Conservation (phyloP, 2,329 filamentous ascomycete species). For the Penicillium sp. region DNA sequence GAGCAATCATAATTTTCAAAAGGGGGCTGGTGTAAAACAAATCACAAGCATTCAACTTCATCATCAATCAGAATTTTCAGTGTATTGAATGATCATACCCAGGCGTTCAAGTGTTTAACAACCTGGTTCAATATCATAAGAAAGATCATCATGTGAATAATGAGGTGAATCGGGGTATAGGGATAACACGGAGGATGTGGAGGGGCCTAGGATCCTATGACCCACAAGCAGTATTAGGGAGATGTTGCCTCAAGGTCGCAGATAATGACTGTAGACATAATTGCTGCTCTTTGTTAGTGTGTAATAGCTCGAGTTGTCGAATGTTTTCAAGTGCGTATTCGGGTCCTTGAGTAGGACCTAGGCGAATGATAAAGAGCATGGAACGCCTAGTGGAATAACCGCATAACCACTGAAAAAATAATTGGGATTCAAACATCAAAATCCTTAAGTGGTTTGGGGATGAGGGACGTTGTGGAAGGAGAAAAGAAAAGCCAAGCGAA, state of each 20-base stretch:
- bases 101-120: constrained; percentile 27
- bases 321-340: background rate
- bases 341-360: background rate
- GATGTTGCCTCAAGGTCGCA: background rate
- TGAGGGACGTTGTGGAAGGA: background rate
- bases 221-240: too few species aligned
- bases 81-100: constrained; percentile 39
- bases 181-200: background rate
- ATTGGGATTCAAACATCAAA: constrained; percentile 4
- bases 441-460: background rate
- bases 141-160: constrained; percentile 33
- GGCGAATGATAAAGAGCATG: background rate
- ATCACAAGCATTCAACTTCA: constrained; percentile 8
- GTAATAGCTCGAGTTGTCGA: background rate
- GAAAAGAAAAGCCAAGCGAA: constrained; percentile 8
- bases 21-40: background rate
- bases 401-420: background rate
- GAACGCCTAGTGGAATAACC: background rate
- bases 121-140: constrained; percentile 30
- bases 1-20: background rate
- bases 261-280: background rate
- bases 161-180: constrained; percentile 6
- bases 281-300: background rate
- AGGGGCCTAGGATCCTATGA: background rate
- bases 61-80: constrained; percentile 40